These are phyloP conservation scores for Coccomyxa subellipsoidea DNA, from an alignment of 163 green algal species.

Conservation along the genomic window DNA sequence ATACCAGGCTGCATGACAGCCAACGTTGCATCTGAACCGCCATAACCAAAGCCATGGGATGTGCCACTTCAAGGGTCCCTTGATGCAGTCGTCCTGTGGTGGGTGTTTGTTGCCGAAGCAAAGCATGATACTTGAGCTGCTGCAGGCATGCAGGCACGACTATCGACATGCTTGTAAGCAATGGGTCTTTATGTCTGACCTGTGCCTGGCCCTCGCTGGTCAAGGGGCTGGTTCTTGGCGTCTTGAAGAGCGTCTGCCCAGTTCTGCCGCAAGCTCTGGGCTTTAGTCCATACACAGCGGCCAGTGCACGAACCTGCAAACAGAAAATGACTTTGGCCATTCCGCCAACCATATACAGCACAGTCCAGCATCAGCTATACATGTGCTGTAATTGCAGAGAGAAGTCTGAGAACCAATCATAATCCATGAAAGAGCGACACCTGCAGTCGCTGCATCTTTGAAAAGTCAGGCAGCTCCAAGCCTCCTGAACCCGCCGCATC, in stretches of 20 bases:
- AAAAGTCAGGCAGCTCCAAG: background rate
- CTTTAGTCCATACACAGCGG: background rate
- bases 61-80: no score
- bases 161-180: no score
- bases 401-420: no score
- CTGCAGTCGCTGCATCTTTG: background rate
- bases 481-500: background rate
- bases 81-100: no score
- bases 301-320: background rate
- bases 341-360: no score
- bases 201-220: background rate
- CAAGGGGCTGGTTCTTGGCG: background rate
- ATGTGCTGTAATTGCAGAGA: no score
- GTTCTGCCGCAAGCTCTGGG: background rate
- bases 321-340: no score
- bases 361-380: no score
- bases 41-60: background rate
- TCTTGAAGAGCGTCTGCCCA: constrained; percentile 1
- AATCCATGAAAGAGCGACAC: background rate
- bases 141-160: no score
- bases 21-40: background rate
- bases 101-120: no score
- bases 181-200: background rate
- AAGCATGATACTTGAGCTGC: no score
- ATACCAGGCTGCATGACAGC: background rate